Evolutionary conservation across 305 asterid genomes (phyloP).

Genomic region (Fraxinus paxiana): DNA sequence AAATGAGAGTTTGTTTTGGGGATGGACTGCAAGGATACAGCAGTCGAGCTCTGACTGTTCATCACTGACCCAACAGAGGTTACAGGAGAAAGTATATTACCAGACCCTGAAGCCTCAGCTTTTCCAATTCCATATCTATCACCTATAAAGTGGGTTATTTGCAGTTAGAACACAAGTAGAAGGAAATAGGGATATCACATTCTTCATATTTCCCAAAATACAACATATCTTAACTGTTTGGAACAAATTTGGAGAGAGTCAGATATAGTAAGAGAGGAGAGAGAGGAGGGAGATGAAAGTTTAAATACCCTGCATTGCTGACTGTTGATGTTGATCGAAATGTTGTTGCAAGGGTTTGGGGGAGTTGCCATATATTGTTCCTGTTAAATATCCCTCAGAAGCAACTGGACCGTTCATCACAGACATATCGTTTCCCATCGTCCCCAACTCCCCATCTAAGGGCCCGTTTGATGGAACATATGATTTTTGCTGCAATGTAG

Average conservation of each 20-base stretch:
- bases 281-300: background rate
- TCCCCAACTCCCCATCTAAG: conserved; percentile 65
- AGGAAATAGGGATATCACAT: conserved; percentile 1
- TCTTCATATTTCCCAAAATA: background rate
- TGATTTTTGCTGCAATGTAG: conserved; percentile 75
- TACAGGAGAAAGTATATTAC: background rate
- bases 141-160: conserved; percentile 46
- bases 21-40: background rate
- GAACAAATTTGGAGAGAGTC: background rate
- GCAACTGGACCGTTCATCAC: conserved; percentile 48
- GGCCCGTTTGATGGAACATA: conserved; percentile 61
- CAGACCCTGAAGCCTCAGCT: conserved; percentile 36
- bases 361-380: conserved; percentile 52
- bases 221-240: background rate
- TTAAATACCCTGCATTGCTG: conserved; percentile 51
- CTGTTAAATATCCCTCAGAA: conserved; percentile 55
- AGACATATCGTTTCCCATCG: conserved; percentile 48
- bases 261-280: background rate
- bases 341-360: conserved; percentile 51
- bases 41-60: background rate
- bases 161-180: conserved; percentile 22
- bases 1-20: background rate
- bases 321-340: conserved; percentile 62
- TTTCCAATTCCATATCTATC: conserved; percentile 59
- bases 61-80: background rate